Percentiles rank a stretch among this genome's conserved stretches.
These are phyloP conservation scores for Furcasterigmium furcatum DNA, from an alignment of 2,329 filamentous ascomycete genomes.

Conservation along the genomic window DNA sequence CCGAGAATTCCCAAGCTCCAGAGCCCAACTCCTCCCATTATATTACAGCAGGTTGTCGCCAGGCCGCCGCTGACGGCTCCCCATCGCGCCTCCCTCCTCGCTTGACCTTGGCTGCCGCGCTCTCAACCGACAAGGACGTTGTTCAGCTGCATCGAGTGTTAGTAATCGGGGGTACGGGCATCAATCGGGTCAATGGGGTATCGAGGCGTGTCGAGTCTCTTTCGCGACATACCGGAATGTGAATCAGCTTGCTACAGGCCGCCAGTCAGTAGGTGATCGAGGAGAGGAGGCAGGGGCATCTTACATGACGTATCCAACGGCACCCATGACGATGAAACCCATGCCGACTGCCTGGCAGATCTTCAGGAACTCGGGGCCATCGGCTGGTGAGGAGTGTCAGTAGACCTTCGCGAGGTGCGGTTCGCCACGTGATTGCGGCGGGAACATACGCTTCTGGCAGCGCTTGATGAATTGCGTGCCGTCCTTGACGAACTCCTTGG, in stretches of 20 bases:
- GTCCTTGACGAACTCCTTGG: conserved; percentile 61
- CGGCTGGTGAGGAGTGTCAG: conserved; percentile 14
- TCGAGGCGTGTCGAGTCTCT: too few relatives aligned
- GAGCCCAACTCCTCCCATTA: background rate
- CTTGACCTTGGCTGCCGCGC: background rate
- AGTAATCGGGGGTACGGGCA: too few relatives aligned
- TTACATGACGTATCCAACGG: conserved; percentile 43
- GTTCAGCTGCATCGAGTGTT: background rate
- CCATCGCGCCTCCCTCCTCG: background rate
- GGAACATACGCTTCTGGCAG: conserved; percentile 61
- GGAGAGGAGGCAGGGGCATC: background rate
- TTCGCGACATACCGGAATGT: background rate
- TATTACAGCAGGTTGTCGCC: background rate
- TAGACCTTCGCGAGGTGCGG: too few relatives aligned
- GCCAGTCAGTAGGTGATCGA: background rate
- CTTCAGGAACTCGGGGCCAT: conserved; percentile 39
- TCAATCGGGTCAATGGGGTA: too few relatives aligned
- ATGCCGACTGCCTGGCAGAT: conserved; percentile 60
- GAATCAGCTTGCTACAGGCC: background rate
- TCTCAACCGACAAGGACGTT: background rate
- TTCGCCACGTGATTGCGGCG: too few relatives aligned
- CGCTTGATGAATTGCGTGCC: conserved; percentile 60
- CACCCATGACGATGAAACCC: conserved; percentile 69
- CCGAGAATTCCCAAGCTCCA: background rate
- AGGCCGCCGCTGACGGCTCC: background rate